A percentile compares a stretch with the other conserved stretches of the same genome.
Conservation (phyloP, 2,329 filamentous ascomycete species). For the Alternaria conjuncta region DNA sequence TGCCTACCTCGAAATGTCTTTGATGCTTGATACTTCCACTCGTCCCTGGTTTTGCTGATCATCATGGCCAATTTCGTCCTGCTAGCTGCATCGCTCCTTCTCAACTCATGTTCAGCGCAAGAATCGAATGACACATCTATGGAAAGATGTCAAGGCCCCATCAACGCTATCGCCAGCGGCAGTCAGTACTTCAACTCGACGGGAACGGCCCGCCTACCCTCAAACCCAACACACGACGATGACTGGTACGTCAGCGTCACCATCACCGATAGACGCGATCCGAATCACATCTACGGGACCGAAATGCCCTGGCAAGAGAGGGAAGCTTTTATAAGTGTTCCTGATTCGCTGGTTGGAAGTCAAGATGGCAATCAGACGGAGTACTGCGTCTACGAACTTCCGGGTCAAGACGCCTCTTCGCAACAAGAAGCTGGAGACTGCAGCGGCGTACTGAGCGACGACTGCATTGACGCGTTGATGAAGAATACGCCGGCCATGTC, state of each 20-base stretch:
- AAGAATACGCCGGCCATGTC: background rate
- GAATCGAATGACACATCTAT: background rate
- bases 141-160: background rate
- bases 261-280: background rate
- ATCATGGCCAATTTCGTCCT: background rate
- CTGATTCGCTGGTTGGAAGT: background rate
- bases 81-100: background rate
- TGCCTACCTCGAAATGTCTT: background rate
- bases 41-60: background rate
- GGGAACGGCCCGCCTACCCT: background rate
- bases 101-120: background rate
- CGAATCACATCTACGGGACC: background rate
- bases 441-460: background rate
- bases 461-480: background rate
- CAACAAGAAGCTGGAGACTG: background rate
- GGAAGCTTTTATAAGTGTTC: background rate
- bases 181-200: background rate
- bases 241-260: slow-evolving; percentile 1
- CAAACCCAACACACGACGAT: background rate
- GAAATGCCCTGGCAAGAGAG: background rate
- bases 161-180: background rate
- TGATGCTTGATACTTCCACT: background rate
- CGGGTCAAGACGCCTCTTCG: too few relatives aligned
- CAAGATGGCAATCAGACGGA: background rate
- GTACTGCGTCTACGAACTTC: background rate